A percentile compares a stretch with the other conserved stretches of the same genome.
phyloP scores from a whole-genome alignment of 768 basidiomycete species.

The Xerocomellus intermedius region DNA sequence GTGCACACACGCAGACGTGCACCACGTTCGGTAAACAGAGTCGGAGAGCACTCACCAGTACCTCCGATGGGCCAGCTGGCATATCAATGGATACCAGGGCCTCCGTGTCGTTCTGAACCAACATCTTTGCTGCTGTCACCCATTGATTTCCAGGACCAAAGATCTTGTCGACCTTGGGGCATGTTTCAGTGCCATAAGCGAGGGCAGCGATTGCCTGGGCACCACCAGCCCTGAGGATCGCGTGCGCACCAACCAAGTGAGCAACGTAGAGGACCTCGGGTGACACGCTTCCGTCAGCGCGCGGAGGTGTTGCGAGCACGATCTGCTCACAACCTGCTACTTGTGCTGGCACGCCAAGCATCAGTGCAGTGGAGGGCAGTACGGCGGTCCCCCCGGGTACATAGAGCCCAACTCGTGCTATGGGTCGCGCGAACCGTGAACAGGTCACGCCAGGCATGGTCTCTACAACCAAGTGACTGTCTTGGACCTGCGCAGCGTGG shows the following conservation, averaged over 20 bases:
- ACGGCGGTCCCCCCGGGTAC: conserved; percentile 97
- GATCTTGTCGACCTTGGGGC: conserved; percentile 98
- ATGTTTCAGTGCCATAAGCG: conserved; percentile 93
- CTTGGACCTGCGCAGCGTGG: conserved; percentile 84
- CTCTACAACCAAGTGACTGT: conserved; percentile 73
- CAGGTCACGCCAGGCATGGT: conserved; percentile 99
- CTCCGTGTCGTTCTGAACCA: conserved; percentile 97
- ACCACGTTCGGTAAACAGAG: conserved; percentile 57
- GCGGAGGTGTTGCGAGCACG: conserved; percentile 94
- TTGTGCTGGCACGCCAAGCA: conserved; percentile 97
- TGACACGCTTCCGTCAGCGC: conserved; percentile 87
- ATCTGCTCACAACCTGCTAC: conserved; percentile 93
- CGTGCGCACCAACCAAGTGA: conserved; percentile 83
- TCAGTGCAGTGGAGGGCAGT: conserved; percentile 93
- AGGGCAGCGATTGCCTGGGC: conserved; percentile 95
- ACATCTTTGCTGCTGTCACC: conserved; percentile 99
- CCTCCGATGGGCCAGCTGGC: conserved; percentile 98
- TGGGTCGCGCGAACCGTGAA: conserved; percentile 92
- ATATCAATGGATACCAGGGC: conserved; percentile 97
- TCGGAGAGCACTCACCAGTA: conserved; percentile 57
- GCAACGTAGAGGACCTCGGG: conserved; percentile 99
- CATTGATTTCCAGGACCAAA: conserved; percentile 99
- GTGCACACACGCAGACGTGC: conserved; percentile 49
- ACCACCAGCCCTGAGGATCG: conserved; percentile 91
- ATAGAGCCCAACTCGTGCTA: conserved; percentile 93